Base-by-base conservation (phyloP, 805 yeast genomes). In the Saccharomyces paradoxus region DNA sequence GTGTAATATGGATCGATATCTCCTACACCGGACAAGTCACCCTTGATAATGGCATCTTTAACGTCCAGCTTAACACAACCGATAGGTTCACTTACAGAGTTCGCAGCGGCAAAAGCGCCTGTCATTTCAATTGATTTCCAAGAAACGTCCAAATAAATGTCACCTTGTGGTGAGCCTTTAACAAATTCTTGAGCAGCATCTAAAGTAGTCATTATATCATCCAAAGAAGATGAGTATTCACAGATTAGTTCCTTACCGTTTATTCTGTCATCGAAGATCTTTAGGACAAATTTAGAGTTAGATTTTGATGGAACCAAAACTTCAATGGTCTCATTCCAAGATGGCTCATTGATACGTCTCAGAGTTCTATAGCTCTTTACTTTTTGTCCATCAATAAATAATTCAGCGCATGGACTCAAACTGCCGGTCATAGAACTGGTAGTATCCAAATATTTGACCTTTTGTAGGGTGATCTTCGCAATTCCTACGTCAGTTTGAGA, bases 401-500 rank as follows among this genome's bases (percentile, higher is more conserved):
- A 67, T 62, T 84, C 87, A 14, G 90, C 90, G 67, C 79, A 83
- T 29, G 94, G 86, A 65, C 84, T 72, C 57, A 77, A 58, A 31
- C 58, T 61, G 28, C 77, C 77, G 41, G 72, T 67, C 63, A 82
- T 56, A 0, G 89, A 78, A 29, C 74, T 64, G 3, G 81, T 67
- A 17, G 72, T 64, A 61, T 84, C 86, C 65, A 87, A 74, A 49
- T 79, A 75, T 51, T 74, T 76, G 24, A 87, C 89, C 56, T 80
- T 79, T 56, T 84, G 83, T 50, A 87, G 69, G 10, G 77, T 76
- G 44, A 87, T 62, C 62, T 84, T 86, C 70, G 86, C 72, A 55
- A 87, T 82, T 74, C 94, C 95, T 51, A 82, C 81, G 61, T 86
- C 89, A n/a, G 83, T 70, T 52, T 82, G 85, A 10, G 81, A 80